Evolutionary conservation across 805 yeast genomes (phyloP).

Genomic region (Candida cerambycidarum): DNA sequence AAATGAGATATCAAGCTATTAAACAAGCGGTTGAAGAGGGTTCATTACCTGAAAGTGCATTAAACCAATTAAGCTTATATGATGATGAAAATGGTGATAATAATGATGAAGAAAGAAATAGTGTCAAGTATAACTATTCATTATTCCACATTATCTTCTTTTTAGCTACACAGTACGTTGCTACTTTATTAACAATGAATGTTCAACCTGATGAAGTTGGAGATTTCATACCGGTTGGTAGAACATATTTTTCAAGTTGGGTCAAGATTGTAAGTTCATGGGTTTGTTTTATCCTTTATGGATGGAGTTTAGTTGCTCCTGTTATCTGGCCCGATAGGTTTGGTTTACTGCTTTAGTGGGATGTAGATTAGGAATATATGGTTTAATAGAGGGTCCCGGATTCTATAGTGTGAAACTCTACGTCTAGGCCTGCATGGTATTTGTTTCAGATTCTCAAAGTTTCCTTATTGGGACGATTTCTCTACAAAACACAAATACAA

Average conservation of each 20-base stretch:
- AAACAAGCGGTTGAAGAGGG: constrained; percentile 97
- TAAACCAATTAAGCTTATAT: constrained; percentile 67
- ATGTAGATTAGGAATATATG: too few relatives aligned
- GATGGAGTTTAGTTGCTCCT: constrained; percentile 93
- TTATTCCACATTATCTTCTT: constrained; percentile 90
- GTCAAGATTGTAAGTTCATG: constrained; percentile 89
- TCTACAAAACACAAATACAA: too few relatives aligned
- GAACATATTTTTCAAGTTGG: constrained; percentile 95
- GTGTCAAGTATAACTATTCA: constrained; percentile 80
- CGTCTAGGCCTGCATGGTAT: too few relatives aligned
- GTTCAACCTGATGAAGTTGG: constrained; percentile 82
- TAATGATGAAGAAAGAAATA: constrained; percentile 55
- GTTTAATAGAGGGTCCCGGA: too few relatives aligned
- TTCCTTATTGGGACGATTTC: too few relatives aligned
- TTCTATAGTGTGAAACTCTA: too few relatives aligned
- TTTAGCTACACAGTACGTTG: constrained; percentile 95
- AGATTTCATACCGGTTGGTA: constrained; percentile 93
- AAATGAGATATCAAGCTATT: constrained; percentile 83
- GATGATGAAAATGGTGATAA: constrained; percentile 40
- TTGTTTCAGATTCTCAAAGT: too few relatives aligned
- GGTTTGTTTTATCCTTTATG: constrained; percentile 82
- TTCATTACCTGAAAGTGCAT: constrained; percentile 87
- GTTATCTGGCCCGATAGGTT: constrained; percentile 88
- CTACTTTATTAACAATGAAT: constrained; percentile 87
- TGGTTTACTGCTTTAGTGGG: constrained; percentile 28